Conservation (phyloP, 345 rosid genomes). For the Durio zibethinus region DNA sequence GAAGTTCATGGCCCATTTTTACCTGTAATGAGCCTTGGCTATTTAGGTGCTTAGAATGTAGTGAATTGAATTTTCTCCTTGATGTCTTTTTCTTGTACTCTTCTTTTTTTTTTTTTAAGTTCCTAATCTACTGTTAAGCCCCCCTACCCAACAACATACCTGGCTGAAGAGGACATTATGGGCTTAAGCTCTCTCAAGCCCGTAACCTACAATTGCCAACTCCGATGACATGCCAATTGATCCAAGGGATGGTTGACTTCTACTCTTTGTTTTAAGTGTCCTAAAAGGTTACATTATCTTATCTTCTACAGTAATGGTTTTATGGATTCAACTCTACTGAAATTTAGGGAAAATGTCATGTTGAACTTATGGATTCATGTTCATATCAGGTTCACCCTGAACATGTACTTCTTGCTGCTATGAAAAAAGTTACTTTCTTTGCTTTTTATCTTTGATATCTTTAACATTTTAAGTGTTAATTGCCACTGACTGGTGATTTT, state of each 20-base stretch:
- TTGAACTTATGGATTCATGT: not conserved
- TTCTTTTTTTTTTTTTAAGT: too few relatives aligned
- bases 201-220: too few relatives aligned
- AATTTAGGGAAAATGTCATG: not conserved
- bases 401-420: not conserved
- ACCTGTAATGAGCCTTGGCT: not conserved
- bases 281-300: not conserved
- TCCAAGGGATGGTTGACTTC: too few relatives aligned
- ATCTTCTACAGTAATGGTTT: not conserved
- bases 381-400: not conserved
- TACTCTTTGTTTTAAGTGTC: not conserved
- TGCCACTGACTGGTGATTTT: not conserved
- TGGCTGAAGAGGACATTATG: too few relatives aligned
- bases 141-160: too few relatives aligned
- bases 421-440: not conserved
- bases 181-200: too few relatives aligned
- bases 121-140: too few relatives aligned
- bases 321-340: not conserved
- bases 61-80: not conserved
- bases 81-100: constrained; percentile 11
- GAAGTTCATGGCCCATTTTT: not conserved
- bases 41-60: not conserved
- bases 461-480: not conserved
- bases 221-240: too few relatives aligned
- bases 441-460: not conserved